Percentiles rank a stretch among this genome's conserved stretches.
These are phyloP conservation scores for Aspergillus flavus DNA, from an alignment of 2,329 filamentous ascomycete genomes.

Conservation along the genomic window DNA sequence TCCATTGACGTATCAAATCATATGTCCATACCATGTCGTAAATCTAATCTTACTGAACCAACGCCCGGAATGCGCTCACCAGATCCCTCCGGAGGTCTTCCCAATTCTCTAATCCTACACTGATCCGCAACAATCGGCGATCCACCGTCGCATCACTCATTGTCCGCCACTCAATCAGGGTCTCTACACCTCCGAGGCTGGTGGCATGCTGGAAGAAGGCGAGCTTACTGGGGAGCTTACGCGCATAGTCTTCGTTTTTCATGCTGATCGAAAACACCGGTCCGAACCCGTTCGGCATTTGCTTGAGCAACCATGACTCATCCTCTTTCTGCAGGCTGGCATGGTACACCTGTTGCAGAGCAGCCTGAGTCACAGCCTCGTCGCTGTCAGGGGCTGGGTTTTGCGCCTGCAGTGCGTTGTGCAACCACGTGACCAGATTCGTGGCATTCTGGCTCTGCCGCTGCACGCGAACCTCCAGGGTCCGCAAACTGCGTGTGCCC, in stretches of 20 bases:
- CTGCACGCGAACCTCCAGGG: slow-evolving; percentile 78
- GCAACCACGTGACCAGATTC: slow-evolving; percentile 72
- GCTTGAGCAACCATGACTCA: slow-evolving; percentile 72
- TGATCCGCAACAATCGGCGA: slow-evolving; percentile 73
- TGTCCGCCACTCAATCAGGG: slow-evolving; percentile 91
- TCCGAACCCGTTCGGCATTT: slow-evolving; percentile 91
- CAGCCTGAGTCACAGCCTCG: slow-evolving; percentile 50
- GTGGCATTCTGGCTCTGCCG: slow-evolving; percentile 74
- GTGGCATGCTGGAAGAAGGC: slow-evolving; percentile 91
- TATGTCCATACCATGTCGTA: slow-evolving; percentile 4
- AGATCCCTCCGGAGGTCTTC: slow-evolving; percentile 83
- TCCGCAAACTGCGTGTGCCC: slow-evolving; percentile 81
- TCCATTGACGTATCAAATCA: not conserved
- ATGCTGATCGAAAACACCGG: slow-evolving; percentile 81
- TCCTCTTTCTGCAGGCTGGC: slow-evolving; percentile 75
- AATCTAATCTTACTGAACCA: slow-evolving; percentile 37
- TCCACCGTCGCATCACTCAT: slow-evolving; percentile 81
- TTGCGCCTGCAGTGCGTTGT: slow-evolving; percentile 49
- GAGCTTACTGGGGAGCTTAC: slow-evolving; percentile 74
- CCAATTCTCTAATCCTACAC: slow-evolving; percentile 82
- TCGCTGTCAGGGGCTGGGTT: slow-evolving; percentile 44
- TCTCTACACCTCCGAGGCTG: slow-evolving; percentile 90
- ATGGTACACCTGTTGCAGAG: slow-evolving; percentile 69
- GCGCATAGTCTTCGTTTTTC: slow-evolving; percentile 63
- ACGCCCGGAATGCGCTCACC: slow-evolving; percentile 62